phyloP scores from a whole-genome alignment of 1,284 basidiomycete species.

The Irpex lacteus region DNA sequence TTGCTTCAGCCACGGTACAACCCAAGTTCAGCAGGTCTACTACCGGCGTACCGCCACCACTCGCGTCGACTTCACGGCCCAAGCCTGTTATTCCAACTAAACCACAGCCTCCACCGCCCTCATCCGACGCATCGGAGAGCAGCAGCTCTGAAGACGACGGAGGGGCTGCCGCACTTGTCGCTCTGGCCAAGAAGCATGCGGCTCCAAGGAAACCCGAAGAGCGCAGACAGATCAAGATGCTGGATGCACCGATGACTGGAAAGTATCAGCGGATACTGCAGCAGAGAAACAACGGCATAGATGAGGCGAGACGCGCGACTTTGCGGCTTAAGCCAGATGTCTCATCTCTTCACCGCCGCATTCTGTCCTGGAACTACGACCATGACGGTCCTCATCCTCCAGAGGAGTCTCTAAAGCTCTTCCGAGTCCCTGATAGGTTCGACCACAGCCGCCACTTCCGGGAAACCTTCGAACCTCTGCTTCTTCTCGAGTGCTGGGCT shows the following conservation, averaged over 20 bases:
- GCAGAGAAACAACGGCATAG: slow-evolving; percentile 48
- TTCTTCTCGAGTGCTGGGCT: slow-evolving; percentile 91
- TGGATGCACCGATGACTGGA: slow-evolving; percentile 48
- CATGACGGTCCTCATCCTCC: slow-evolving; percentile 64
- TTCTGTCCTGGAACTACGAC: slow-evolving; percentile 88
- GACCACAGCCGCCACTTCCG: slow-evolving; percentile 68
- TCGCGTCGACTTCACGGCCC: slow-evolving; percentile 34
- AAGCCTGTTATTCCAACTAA: slow-evolving; percentile 22
- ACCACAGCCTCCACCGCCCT: slow-evolving; percentile 32
- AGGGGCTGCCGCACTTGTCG: slow-evolving; percentile 53
- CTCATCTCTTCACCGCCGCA: slow-evolving; percentile 72
- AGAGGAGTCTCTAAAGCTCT: slow-evolving; percentile 31
- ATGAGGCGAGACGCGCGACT: slow-evolving; percentile 62
- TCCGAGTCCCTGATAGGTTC: slow-evolving; percentile 68
- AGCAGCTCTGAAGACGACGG: slow-evolving; percentile 26
- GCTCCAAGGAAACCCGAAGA: slow-evolving; percentile 54
- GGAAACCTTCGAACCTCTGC: slow-evolving; percentile 80
- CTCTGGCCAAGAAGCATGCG: slow-evolving; percentile 51
- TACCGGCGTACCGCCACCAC: slow-evolving; percentile 1
- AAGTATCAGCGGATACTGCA: slow-evolving; percentile 36
- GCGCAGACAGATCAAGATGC: slow-evolving; percentile 68
- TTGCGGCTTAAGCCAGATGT: slow-evolving; percentile 84
- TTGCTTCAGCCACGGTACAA: slow-evolving; percentile 25
- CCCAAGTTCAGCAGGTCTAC: slow-evolving; percentile 16
- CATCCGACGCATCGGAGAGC: slow-evolving; percentile 11